Evolutionary conservation across 1,284 basidiomycete species (phyloP).

Genomic region (Ceratobasidium theobromae): DNA sequence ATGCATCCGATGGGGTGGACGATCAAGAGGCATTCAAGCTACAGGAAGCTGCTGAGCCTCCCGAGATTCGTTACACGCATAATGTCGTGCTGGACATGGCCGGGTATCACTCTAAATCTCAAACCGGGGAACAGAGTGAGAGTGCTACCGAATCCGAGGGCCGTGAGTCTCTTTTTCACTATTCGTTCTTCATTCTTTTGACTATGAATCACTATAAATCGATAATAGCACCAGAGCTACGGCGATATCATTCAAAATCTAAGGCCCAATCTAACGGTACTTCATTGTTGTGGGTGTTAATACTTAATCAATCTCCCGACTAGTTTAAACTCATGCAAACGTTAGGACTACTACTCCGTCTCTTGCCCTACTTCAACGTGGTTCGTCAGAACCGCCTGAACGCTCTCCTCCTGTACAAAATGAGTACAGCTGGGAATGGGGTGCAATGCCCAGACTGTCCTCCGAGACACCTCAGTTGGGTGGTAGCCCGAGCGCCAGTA

Average conservation of each 20-base stretch:
- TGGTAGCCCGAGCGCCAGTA: slow-evolving; percentile 20
- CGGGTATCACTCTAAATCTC: slow-evolving; percentile 45
- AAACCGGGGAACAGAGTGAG: slow-evolving; percentile 25
- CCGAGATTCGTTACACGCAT: slow-evolving; percentile 67
- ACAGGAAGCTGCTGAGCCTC: slow-evolving; percentile 57
- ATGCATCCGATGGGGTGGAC: slow-evolving; percentile 15
- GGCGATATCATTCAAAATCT: slow-evolving; percentile 7
- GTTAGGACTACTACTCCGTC: not conserved
- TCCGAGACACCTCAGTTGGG: slow-evolving; percentile 12
- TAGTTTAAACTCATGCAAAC: not conserved
- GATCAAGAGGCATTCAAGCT: slow-evolving; percentile 46
- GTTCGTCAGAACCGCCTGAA: slow-evolving; percentile 48
- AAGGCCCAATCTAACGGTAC: slow-evolving; percentile 10
- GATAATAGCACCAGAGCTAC: slow-evolving; percentile 4
- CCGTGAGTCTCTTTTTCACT: slow-evolving; percentile 9
- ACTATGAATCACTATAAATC: not conserved
- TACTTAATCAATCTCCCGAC: slow-evolving; percentile 44
- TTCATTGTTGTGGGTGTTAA: slow-evolving; percentile 46
- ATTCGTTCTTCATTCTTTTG: not conserved
- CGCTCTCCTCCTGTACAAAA: slow-evolving; percentile 37
- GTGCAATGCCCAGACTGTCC: slow-evolving; percentile 65
- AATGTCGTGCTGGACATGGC: slow-evolving; percentile 55
- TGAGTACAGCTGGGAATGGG: slow-evolving; percentile 86
- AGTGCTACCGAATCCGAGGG: slow-evolving; percentile 18
- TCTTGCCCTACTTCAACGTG: slow-evolving; percentile 48